A percentile compares a stretch with the other conserved stretches of the same genome.
These are phyloP conservation scores for Hirschfeldia incana DNA, from an alignment of 345 rosid genomes.

Conservation along the genomic window DNA sequence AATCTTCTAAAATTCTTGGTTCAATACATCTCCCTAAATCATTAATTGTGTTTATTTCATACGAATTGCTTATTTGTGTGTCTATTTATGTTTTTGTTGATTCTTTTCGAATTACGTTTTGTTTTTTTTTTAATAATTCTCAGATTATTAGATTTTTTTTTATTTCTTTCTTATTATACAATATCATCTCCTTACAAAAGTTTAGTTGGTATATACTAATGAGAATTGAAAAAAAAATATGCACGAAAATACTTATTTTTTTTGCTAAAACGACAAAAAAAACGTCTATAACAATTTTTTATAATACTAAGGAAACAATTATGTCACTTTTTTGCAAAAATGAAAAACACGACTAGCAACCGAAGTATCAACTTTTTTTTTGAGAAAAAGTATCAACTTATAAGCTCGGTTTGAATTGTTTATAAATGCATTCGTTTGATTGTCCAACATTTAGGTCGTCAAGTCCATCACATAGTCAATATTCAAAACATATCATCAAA, in stretches of 20 bases:
- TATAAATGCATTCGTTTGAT: neutral
- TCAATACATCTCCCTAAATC: neutral
- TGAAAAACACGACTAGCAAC: neutral
- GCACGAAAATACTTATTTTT: too few species aligned
- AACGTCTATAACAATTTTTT: neutral
- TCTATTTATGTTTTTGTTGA: neutral
- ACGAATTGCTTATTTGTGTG: neutral
- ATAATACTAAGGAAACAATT: neutral
- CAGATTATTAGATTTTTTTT: neutral
- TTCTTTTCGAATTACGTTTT: neutral
- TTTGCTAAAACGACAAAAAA: neutral
- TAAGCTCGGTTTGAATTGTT: neutral
- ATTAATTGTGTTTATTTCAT: neutral
- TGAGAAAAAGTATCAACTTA: neutral
- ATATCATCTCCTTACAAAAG: neutral
- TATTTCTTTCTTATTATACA: too few species aligned
- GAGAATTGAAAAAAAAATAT: neutral
- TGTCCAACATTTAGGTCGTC: neutral
- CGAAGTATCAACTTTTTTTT: neutral
- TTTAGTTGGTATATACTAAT: neutral
- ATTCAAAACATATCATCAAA: conserved; percentile 12
- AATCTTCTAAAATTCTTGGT: too few species aligned
- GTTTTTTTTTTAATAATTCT: neutral
- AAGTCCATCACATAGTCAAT: conserved; percentile 11
- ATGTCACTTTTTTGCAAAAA: neutral